Evolutionary conservation across 2,329 filamentous ascomycete genomes (phyloP).

Genomic region (Claviceps capensis): DNA sequence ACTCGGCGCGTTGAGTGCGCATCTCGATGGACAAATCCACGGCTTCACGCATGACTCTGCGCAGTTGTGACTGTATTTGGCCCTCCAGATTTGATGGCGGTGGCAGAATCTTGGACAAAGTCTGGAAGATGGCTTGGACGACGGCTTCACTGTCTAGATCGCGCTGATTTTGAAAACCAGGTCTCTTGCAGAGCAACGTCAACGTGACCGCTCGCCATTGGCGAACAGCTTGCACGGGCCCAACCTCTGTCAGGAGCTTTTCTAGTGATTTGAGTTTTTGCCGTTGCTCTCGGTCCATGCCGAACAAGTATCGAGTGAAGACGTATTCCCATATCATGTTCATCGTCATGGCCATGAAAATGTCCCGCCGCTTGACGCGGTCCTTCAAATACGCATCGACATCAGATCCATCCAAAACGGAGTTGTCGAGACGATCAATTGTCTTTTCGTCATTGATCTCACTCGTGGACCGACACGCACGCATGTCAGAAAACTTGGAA

Average conservation of each 20-base stretch:
- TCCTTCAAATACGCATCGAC: slow-evolving; percentile 80
- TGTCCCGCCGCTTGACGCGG: slow-evolving; percentile 74
- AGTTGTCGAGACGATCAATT: slow-evolving; percentile 86
- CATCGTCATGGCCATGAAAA: slow-evolving; percentile 99
- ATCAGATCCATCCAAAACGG: slow-evolving; percentile 85
- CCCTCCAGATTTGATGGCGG: slow-evolving; percentile 69
- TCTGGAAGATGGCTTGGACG: slow-evolving; percentile 72
- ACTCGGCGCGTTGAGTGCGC: slow-evolving; percentile 92
- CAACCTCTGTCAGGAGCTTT: slow-evolving; percentile 80
- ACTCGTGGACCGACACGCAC: slow-evolving; percentile 66
- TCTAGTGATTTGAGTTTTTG: slow-evolving; percentile 95
- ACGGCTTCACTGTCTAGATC: slow-evolving; percentile 88
- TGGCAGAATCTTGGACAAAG: slow-evolving; percentile 70
- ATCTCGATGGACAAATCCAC: slow-evolving; percentile 91
- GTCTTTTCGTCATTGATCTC: slow-evolving; percentile 88
- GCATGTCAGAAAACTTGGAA: slow-evolving; percentile 92
- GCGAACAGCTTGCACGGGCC: slow-evolving; percentile 75
- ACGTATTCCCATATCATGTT: slow-evolving; percentile 99
- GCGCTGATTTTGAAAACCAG: slow-evolving; percentile 69
- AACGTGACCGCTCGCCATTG: slow-evolving; percentile 95
- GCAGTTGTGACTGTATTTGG: slow-evolving; percentile 72
- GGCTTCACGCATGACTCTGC: slow-evolving; percentile 75
- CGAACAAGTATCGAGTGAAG: slow-evolving; percentile 94
- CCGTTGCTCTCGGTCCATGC: slow-evolving; percentile 94
- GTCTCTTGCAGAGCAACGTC: slow-evolving; percentile 69